Evolutionary conservation across 2,329 filamentous ascomycete species (phyloP).

Genomic region (Neoscytalidium dimidiatum): DNA sequence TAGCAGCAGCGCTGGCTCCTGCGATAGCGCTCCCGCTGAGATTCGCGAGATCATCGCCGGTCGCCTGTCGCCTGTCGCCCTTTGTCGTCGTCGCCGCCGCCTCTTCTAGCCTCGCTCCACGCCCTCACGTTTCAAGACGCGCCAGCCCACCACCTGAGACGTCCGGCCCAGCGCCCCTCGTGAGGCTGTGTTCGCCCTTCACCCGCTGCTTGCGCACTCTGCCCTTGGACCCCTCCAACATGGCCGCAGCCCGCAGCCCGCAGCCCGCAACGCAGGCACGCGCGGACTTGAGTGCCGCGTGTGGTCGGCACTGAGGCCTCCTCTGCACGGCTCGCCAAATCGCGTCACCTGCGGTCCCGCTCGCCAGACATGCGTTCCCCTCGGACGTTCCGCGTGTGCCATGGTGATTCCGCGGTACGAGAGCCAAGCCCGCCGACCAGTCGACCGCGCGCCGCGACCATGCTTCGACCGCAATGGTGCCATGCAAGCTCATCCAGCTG

Average conservation of each 20-base stretch:
- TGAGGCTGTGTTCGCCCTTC: background rate
- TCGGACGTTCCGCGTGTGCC: background rate
- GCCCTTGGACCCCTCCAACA: background rate
- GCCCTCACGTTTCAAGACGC: background rate
- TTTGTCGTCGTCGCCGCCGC: no score
- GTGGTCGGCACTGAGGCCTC: background rate
- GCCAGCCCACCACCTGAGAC: background rate
- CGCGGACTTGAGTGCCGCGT: background rate
- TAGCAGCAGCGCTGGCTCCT: background rate
- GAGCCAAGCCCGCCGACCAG: background rate
- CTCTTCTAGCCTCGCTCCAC: no score
- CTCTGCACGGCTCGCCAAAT: background rate
- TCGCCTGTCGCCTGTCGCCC: no score
- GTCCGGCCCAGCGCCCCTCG: background rate
- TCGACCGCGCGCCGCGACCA: background rate
- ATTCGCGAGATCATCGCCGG: conserved; percentile 7
- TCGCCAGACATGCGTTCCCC: background rate
- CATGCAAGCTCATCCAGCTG: background rate
- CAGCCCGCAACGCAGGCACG: background rate
- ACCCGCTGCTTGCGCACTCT: background rate
- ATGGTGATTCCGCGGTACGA: background rate
- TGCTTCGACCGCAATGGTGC: background rate
- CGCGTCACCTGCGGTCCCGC: background rate
- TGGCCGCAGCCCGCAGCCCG: background rate
- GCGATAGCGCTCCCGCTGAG: background rate